Conservation (phyloP, 495 filamentous ascomycete genomes). For the Xylaria longipes region DNA sequence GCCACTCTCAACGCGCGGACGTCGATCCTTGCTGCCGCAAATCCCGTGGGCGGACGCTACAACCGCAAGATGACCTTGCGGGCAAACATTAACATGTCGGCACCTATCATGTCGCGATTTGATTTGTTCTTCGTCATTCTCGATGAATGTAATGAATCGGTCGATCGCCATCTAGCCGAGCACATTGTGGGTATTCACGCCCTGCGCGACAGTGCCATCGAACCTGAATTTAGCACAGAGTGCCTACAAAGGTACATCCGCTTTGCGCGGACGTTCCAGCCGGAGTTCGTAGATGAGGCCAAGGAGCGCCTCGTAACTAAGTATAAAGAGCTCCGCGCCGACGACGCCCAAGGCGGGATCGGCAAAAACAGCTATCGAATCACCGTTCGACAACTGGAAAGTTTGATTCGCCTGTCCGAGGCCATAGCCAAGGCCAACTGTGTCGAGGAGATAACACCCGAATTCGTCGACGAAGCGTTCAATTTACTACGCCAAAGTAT, state of each 20-base stretch:
- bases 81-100: slow-evolving; percentile 96
- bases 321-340: slow-evolving; percentile 94
- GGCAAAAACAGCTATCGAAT: slow-evolving; percentile 95
- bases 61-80: slow-evolving; percentile 93
- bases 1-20: slow-evolving; percentile 96
- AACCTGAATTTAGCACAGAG: slow-evolving; percentile 94
- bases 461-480: slow-evolving; percentile 89
- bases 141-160: slow-evolving; percentile 91
- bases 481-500: slow-evolving; percentile 90
- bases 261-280: slow-evolving; percentile 92
- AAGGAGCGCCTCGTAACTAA: slow-evolving; percentile 84
- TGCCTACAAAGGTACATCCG: slow-evolving; percentile 97
- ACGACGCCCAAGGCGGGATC: slow-evolving; percentile 93
- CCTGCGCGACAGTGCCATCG: slow-evolving; percentile 85
- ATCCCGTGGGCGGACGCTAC: slow-evolving; percentile 94
- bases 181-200: slow-evolving; percentile 97
- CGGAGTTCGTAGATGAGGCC: slow-evolving; percentile 88
- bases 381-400: slow-evolving; percentile 94
- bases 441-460: slow-evolving; percentile 84
- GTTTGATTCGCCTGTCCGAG: slow-evolving; percentile 90
- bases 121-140: slow-evolving; percentile 99
- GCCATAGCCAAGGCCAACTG: slow-evolving; percentile 98
- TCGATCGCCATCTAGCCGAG: slow-evolving; percentile 88
- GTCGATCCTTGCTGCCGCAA: slow-evolving; percentile 93
- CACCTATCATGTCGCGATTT: slow-evolving; percentile 98